A percentile compares a stretch with the other conserved stretches of the same genome.
Conservation (phyloP, 2,329 filamentous ascomycete genomes). For the Helminthosporium solani region DNA sequence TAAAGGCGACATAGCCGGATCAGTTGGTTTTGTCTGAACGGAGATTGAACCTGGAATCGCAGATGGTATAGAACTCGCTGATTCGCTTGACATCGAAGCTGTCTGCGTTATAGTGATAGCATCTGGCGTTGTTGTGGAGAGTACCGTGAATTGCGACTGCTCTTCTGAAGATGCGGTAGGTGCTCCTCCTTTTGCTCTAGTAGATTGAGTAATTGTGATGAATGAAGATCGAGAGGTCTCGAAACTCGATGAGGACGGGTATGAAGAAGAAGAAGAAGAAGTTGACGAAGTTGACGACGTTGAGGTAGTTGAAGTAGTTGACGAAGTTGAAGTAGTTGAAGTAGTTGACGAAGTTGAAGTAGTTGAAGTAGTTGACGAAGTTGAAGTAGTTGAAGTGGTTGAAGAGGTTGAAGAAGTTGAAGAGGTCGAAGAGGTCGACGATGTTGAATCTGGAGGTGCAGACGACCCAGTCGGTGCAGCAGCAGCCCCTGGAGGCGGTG, state of each 20-base stretch:
- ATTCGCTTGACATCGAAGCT: background rate
- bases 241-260: background rate
- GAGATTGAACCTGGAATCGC: background rate
- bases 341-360: background rate
- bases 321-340: background rate
- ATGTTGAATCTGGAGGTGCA: background rate
- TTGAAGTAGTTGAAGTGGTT: background rate
- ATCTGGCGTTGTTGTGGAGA: background rate
- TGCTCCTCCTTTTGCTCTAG: conserved; percentile 1
- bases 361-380: background rate
- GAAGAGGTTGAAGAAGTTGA: background rate
- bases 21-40: background rate
- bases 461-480: background rate
- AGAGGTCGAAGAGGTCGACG: background rate
- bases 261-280: background rate
- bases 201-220: conserved; percentile 3
- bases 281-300: background rate
- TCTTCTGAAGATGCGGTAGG: background rate
- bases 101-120: background rate
- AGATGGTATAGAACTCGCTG: background rate
- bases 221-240: conserved; percentile 2
- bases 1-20: background rate
- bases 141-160: background rate
- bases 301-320: background rate
- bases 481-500: background rate